These are phyloP conservation scores for Arachnomyces sp. DNA, from an alignment of 2,329 filamentous ascomycete genomes.

Conservation along the genomic window DNA sequence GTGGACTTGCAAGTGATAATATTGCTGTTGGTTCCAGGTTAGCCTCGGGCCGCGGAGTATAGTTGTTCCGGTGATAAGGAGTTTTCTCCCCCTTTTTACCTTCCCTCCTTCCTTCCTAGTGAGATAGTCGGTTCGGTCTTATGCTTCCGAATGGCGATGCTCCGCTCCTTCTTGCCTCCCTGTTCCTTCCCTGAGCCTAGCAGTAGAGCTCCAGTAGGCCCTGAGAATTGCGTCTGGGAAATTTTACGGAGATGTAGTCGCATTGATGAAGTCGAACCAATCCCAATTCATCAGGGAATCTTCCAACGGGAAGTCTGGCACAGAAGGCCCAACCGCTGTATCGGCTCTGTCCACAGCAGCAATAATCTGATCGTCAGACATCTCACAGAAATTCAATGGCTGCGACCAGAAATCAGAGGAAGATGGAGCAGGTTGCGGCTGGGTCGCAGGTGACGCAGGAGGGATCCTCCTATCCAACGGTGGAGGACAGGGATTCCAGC, in stretches of 20 bases:
- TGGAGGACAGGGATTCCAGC: constrained; percentile 11
- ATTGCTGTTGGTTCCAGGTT: no score
- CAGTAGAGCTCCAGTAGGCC: no score
- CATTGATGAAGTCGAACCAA: constrained; percentile 43
- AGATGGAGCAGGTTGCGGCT: constrained; percentile 22
- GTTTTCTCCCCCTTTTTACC: no score
- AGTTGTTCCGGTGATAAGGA: no score
- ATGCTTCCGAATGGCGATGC: no score
- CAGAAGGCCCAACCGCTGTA: constrained; percentile 50
- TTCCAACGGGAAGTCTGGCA: constrained; percentile 52
- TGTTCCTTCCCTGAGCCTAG: no score
- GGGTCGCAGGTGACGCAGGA: constrained; percentile 16
- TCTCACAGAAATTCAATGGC: constrained; percentile 56
- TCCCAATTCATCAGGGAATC: constrained; percentile 54
- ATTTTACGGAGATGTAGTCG: constrained; percentile 10
- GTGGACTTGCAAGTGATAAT: no score
- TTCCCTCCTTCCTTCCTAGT: no score
- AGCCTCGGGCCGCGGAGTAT: no score
- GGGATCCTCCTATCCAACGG: constrained; percentile 13
- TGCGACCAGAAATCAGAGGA: constrained; percentile 41
- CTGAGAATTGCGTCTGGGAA: no score
- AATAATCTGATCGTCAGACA: constrained; percentile 63
- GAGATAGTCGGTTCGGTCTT: no score
- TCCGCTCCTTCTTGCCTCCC: no score
- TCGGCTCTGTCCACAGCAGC: constrained; percentile 59